Evolutionary conservation across 129 eudicot genomes (phyloP).

Genomic region (Scalesia atractyloides): DNA sequence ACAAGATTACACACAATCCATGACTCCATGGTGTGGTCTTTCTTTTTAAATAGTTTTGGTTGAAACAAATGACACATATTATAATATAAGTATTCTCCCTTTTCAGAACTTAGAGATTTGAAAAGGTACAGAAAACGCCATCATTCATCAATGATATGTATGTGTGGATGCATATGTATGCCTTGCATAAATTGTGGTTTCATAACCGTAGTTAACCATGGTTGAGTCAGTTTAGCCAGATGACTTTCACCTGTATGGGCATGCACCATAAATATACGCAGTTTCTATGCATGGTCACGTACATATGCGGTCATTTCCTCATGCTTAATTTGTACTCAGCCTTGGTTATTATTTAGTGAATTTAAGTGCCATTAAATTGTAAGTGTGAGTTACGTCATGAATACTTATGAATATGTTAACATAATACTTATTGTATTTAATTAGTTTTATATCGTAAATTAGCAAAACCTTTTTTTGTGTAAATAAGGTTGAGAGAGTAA

Average conservation of each 20-base stretch:
- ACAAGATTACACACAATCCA: constrained; percentile 41
- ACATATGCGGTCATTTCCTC: constrained; percentile 15
- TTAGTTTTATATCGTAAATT: neutral
- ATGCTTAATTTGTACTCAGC: neutral
- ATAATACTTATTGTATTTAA: neutral
- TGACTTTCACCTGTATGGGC: constrained; percentile 31
- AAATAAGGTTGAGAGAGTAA: neutral
- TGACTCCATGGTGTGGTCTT: constrained; percentile 6
- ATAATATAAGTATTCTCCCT: constrained; percentile 32
- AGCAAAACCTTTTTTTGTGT: neutral
- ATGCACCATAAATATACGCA: constrained; percentile 30
- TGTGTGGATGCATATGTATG: constrained; percentile 26
- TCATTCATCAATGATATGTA: constrained; percentile 82
- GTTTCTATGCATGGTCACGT: constrained; percentile 32
- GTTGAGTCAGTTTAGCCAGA: constrained; percentile 29
- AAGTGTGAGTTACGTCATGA: neutral
- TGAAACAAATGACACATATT: neutral
- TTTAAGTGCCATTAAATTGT: neutral
- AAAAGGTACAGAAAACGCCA: constrained; percentile 64
- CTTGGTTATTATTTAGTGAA: neutral
- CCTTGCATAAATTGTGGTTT: constrained; percentile 30
- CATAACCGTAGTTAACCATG: constrained; percentile 41
- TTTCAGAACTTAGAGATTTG: constrained; percentile 27
- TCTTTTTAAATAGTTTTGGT: constrained; percentile 5
- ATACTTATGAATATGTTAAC: neutral